A percentile compares a stretch with the other conserved stretches of the same genome.
Conservation (phyloP, 257 asterid genomes). For the Rauvolfia tetraphylla region DNA sequence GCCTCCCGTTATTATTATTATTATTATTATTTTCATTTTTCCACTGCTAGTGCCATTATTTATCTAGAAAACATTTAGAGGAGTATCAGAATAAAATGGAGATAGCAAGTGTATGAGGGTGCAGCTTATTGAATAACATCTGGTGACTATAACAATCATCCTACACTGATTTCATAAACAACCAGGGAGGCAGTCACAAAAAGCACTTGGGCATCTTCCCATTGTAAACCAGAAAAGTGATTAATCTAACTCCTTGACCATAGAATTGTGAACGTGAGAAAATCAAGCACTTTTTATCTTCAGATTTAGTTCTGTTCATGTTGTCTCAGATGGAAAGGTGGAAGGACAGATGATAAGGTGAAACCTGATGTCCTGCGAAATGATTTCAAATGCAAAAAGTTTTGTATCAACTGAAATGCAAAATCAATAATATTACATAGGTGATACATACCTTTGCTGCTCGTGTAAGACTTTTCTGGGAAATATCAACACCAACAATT, state of each 20-base stretch:
- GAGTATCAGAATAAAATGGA: not conserved
- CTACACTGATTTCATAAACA: not conserved
- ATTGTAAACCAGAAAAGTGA: not conserved
- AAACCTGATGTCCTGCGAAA: not conserved
- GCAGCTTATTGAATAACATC: not conserved
- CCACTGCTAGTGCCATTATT: not conserved
- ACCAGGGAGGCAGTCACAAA: not conserved
- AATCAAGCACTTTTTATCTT: not conserved
- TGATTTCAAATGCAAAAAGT: not conserved
- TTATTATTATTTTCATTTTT: no score
- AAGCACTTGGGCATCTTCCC: not conserved
- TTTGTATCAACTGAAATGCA: not conserved
- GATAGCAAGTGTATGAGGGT: not conserved
- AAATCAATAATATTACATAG: slow-evolving; percentile 7
- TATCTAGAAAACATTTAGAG: not conserved
- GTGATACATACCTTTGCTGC: slow-evolving; percentile 77
- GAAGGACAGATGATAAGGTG: not conserved
- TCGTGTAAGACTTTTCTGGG: slow-evolving; percentile 64
- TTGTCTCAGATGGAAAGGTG: not conserved
- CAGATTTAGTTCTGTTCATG: not conserved
- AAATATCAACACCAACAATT: slow-evolving; percentile 84
- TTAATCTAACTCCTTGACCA: no score
- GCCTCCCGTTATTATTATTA: no score
- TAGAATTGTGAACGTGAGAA: not conserved
- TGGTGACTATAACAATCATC: not conserved